phyloP scores from a whole-genome alignment of 1,284 basidiomycete species.

The Trametes versicolor region DNA sequence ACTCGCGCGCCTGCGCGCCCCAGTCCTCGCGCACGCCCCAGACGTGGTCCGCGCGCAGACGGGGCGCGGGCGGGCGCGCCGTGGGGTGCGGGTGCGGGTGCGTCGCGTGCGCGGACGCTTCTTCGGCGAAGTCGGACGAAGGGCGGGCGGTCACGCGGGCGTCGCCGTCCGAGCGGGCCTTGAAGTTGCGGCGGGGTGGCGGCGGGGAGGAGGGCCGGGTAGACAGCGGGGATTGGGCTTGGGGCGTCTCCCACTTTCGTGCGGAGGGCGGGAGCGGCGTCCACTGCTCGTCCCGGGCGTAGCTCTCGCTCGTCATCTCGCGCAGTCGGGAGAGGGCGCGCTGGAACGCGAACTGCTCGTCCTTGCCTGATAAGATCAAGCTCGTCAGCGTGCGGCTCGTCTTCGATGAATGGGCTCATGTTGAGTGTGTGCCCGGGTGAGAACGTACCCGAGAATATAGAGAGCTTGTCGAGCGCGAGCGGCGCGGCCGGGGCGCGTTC shows the following conservation, averaged over 20 bases:
- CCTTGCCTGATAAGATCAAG: conserved; percentile 53
- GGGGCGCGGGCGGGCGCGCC: conserved; percentile 50
- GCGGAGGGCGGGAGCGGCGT: conserved; percentile 49
- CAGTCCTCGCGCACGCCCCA: conserved; percentile 59
- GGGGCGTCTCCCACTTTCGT: conserved; percentile 51
- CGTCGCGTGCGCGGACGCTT: conserved; percentile 31
- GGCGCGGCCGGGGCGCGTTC: conserved; percentile 40
- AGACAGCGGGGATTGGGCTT: not conserved
- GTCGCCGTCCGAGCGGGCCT: conserved; percentile 5
- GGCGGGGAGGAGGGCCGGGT: not conserved
- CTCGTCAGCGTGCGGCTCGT: not conserved
- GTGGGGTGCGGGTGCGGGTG: conserved; percentile 11
- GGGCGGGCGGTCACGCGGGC: not conserved
- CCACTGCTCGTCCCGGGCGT: conserved; percentile 56
- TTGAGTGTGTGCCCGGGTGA: not conserved
- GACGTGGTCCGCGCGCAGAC: conserved; percentile 50
- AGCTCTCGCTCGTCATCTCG: conserved; percentile 70
- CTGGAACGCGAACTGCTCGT: conserved; percentile 76
- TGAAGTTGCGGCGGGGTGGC: conserved; percentile 7
- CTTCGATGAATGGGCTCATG: not conserved
- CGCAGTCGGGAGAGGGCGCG: conserved; percentile 72
- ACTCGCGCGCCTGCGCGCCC: conserved; percentile 52
- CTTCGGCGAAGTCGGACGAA: conserved; percentile 40
- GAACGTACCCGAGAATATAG: conserved; percentile 68
- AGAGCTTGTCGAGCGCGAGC: conserved; percentile 55